A percentile compares a stretch with the other conserved stretches of the same genome.
phyloP scores from a whole-genome alignment of 768 basidiomycete genomes.

The Boletus subparvulus region DNA sequence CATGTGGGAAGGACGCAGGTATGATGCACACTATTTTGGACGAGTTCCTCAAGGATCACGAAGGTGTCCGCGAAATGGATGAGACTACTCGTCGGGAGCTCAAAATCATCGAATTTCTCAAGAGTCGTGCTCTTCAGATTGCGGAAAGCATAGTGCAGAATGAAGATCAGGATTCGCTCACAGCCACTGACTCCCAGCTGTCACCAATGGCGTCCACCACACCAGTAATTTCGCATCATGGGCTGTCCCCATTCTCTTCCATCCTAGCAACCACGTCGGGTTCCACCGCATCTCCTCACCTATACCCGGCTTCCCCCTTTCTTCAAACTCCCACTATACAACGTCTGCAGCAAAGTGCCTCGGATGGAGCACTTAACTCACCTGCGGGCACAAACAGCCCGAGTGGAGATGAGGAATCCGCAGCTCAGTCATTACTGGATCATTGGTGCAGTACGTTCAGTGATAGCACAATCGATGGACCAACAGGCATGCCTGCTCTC shows the following conservation, averaged over 20 bases:
- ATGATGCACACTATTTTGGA: slow-evolving; percentile 81
- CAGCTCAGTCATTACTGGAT: slow-evolving; percentile 76
- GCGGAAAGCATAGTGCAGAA: slow-evolving; percentile 34
- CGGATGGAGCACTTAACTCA: slow-evolving; percentile 51
- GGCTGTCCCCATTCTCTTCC: slow-evolving; percentile 23
- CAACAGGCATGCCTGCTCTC: slow-evolving; percentile 44
- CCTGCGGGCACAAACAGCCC: slow-evolving; percentile 71
- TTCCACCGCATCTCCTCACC: slow-evolving; percentile 18
- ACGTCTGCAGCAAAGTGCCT: slow-evolving; percentile 51
- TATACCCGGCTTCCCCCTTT: slow-evolving; percentile 30
- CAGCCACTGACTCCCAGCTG: slow-evolving; percentile 38
- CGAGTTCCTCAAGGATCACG: slow-evolving; percentile 64
- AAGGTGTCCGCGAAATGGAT: slow-evolving; percentile 60
- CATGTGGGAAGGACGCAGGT: slow-evolving; percentile 63
- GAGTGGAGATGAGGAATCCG: slow-evolving; percentile 66
- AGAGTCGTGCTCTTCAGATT: slow-evolving; percentile 60
- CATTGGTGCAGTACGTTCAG: slow-evolving; percentile 85
- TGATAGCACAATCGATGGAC: slow-evolving; percentile 56
- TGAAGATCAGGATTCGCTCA: slow-evolving; percentile 13
- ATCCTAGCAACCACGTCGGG: slow-evolving; percentile 22
- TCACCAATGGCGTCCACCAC: slow-evolving; percentile 14
- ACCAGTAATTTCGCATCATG: slow-evolving; percentile 10
- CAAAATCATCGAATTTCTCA: slow-evolving; percentile 82
- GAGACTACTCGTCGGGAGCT: slow-evolving; percentile 81
- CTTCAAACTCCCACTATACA: slow-evolving; percentile 54